A percentile compares a stretch with the other conserved stretches of the same genome.
Evolutionary conservation across 495 filamentous ascomycete genomes (phyloP).

Genomic region (Podospora sp.): DNA sequence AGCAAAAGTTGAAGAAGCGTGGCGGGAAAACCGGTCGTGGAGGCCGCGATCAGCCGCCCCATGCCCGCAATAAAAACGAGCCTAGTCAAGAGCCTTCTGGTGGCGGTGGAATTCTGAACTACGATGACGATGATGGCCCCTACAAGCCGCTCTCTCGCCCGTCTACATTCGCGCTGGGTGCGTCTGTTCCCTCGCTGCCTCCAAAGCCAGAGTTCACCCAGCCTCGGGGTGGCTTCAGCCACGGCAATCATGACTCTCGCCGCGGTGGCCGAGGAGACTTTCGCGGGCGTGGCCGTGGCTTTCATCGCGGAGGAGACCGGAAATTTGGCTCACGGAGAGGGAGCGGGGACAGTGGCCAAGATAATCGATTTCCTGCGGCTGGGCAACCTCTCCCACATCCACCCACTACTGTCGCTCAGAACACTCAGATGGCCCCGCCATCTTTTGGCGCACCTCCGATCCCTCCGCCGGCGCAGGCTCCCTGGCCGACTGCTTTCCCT

Average conservation of each 20-base stretch:
- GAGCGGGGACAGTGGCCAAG: slow-evolving; percentile 2
- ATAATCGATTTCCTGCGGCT: background rate
- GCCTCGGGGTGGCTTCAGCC: slow-evolving; percentile 17
- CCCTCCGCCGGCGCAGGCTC: background rate
- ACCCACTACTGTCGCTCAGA: background rate
- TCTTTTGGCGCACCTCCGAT: background rate
- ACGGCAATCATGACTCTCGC: slow-evolving; percentile 33
- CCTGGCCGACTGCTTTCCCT: background rate
- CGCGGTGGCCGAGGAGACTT: slow-evolving; percentile 45
- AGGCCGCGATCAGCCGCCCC: background rate
- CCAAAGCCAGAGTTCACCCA: slow-evolving; percentile 28
- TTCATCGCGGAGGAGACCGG: slow-evolving; percentile 35
- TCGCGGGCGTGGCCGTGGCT: slow-evolving; percentile 39
- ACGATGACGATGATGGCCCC: slow-evolving; percentile 66
- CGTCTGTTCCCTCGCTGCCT: slow-evolving; percentile 42
- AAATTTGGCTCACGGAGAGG: slow-evolving; percentile 22
- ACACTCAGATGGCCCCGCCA: background rate
- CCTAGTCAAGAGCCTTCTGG: background rate
- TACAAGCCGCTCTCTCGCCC: slow-evolving; percentile 73
- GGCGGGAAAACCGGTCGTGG: slow-evolving; percentile 39
- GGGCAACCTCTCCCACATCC: background rate
- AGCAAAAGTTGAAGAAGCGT: slow-evolving; percentile 64
- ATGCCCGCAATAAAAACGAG: background rate
- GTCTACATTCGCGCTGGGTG: slow-evolving; percentile 51
- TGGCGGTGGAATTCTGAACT: slow-evolving; percentile 35